Base-by-base conservation (phyloP, 306 rosid species). In the Rosa chinensis region DNA sequence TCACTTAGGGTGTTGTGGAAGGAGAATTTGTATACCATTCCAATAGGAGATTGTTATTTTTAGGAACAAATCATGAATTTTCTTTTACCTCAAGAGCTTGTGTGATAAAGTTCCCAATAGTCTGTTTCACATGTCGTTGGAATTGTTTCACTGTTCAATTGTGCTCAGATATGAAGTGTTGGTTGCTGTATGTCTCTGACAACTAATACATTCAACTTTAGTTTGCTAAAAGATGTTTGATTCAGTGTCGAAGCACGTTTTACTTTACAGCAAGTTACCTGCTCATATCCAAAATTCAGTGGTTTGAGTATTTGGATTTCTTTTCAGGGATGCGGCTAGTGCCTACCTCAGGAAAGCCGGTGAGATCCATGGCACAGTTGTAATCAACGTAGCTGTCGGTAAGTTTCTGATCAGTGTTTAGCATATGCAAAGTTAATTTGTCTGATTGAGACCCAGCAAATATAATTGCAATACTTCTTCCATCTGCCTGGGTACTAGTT, bases 281-380 rank as follows among this genome's bases (percentile, higher is more conserved):
- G 73, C 82, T 64, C 56, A 1, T 21, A 73, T 55, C 3, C 49
- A 2, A 17, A 53, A 37, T 10, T 28, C 13, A 21, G 53, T 42
- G 2, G 70, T 77, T 47, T 40, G 39, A 73, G 64, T 73, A 52
- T 66, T 74, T 81, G 78, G 56, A 39, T 64, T 48, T 70, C 32
- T 16, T 82, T 84, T 55, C 91, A 95, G 96, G 86, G 81, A 21
- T 40, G 89, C 84, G 5, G 97, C 99, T 37, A 91, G 96, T 86
- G 86, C 66, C 80, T 90, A 95, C 85, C 90, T 95, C 78, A 84
- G 85, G 87, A 85, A 79, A 87, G 97, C 97, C 37, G 99, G 99
- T 43, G 97, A 92, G 81, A 80, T 87, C 75, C 99, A 89, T 20
- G 97, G 79, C 74, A 91, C 97, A 2, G 97, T 95, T 52, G 81